Evolutionary conservation across 1,284 basidiomycete species (phyloP), one percentile per base, ranked within the genome.

Genomic region (Apiotrichum mycotoxinovorans): DNA sequence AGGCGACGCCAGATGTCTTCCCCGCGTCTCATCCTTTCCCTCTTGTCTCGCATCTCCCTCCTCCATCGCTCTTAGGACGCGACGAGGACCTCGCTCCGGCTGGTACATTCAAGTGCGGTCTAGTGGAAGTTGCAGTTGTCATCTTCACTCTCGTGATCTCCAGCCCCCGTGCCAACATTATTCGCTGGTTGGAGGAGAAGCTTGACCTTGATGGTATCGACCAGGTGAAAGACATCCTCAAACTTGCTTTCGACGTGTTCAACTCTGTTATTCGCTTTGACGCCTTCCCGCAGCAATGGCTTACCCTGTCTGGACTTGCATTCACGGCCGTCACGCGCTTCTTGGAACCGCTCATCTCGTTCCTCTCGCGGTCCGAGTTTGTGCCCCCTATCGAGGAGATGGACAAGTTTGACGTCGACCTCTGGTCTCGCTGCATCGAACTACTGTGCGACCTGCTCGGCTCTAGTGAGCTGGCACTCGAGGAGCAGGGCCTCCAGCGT

Each of bases 1-100:
- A 85, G 27, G 70, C 81, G 3, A 76, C 85, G 4, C 92, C 93
- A 0, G 85, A 91, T 54, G 87, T 90, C 2, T 97, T 97, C 77
- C 95, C 94, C 0, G 87, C 91, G 58, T 88, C 91, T 1, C 93
- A 97, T 71, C 95, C 94, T 0, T 94, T 97, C 75, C 87, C 91
- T 1, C 81, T 97, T 4, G 73, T 93, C 12, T 82, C 89, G 0
- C 82, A 85, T 42, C 85, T 54, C 83, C 90, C 46, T 80, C 85
- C 66, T 68, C 80, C 58, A 67, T 81, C 61, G 78, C 80, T 65
- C 69, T 79, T 67, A 7, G 66, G 63, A 30, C 64, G 48, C 47
- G 65, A 64, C 9, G 64, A 68, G 30, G 58, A 66, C 14, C 37
- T 70, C 4, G 61, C 60, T 72, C 44, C 80, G 79, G 48, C 68